Evolutionary conservation across 768 basidiomycete genomes (phyloP), one percentile per base, ranked within the genome.

Genomic region (Leccinellum luteum): DNA sequence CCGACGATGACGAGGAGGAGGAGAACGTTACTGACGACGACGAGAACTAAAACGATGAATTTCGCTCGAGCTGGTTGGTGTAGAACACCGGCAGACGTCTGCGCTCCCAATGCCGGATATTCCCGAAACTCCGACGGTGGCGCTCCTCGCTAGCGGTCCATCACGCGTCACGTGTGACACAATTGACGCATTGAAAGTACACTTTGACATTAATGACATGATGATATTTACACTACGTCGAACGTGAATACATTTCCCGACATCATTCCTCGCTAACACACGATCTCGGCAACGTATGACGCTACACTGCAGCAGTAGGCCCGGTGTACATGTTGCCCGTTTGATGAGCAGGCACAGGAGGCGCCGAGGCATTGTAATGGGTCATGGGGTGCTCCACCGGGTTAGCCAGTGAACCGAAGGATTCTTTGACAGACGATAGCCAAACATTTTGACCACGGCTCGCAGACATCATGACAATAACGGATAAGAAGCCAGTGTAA

Each of bases 101-200:
- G 54, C 48, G 45, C 52, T 58, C 62, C 56, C 63, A 63, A 55
- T 44, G 14, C 57, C 70, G 70, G 68, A 27, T 31, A 35, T 53
- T 56, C 61, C 70, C 69, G 69, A 63, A 70, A 70, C 70, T 72
- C 70, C 70, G 70, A 66, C 52, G 2, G 64, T 66, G 67, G 65
- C 67, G 52, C 51, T 35, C 12, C 21, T 32, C 38, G 19, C 19
- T 28, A 15, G 27, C 43, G 4, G 13, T 45, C 21, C 21, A 8
- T 12, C 23, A 47, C 23, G 2, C 8, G 14, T 48, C 21, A 28
- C 25, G 47, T 25, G 14, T 27, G 17, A 49, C 15, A n/a, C 4
- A 4, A 32, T 28, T 21, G 23, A 15, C 23, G 30, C 38, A 21
- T 19, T n/a, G n/a, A 3, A 12, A n/a, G 23, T 15, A 21, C 27